These are phyloP conservation scores for Onygenales sp. DNA, from an alignment of 2,329 filamentous ascomycete species.

Conservation along the genomic window DNA sequence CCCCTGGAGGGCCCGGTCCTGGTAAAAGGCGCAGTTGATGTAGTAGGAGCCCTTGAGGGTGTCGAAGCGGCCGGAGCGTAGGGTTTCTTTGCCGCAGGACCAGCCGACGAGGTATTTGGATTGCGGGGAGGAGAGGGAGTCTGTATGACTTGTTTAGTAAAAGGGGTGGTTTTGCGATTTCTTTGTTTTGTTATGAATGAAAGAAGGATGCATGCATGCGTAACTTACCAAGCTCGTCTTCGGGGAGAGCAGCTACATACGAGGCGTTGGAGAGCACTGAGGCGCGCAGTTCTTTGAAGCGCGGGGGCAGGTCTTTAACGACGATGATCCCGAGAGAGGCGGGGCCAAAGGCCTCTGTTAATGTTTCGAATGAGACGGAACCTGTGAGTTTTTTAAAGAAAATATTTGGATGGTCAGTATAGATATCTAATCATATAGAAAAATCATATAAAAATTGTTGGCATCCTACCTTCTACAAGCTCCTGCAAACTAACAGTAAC, in stretches of 20 bases:
- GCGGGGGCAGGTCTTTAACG: constrained; percentile 71
- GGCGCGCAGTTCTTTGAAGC: constrained; percentile 62
- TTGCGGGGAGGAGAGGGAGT: constrained; percentile 31
- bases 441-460: not conserved
- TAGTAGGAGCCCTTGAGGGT: constrained; percentile 57
- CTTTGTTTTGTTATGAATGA: not conserved
- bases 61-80: constrained; percentile 52
- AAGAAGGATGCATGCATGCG: too few relatives aligned
- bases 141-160: constrained; percentile 44
- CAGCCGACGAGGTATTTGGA: constrained; percentile 55
- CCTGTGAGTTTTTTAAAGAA: constrained; percentile 15
- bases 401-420: constrained; percentile 2
- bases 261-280: constrained; percentile 77
- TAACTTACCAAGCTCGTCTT: constrained; percentile 55
- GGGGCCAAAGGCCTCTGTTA: constrained; percentile 70
- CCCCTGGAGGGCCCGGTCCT: constrained; percentile 26
- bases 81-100: constrained; percentile 55
- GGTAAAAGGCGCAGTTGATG: constrained; percentile 50
- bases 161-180: not conserved
- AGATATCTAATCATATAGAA: not conserved
- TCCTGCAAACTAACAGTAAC: constrained; percentile 41
- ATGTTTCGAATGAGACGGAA: constrained; percentile 33
- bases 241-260: constrained; percentile 73
- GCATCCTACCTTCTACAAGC: constrained; percentile 35
- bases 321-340: constrained; percentile 85